Percentiles rank a stretch among this genome's conserved stretches.
phyloP scores from a whole-genome alignment of 1,139 yeast genomes.

The Kurtzmaniella natalensis region DNA sequence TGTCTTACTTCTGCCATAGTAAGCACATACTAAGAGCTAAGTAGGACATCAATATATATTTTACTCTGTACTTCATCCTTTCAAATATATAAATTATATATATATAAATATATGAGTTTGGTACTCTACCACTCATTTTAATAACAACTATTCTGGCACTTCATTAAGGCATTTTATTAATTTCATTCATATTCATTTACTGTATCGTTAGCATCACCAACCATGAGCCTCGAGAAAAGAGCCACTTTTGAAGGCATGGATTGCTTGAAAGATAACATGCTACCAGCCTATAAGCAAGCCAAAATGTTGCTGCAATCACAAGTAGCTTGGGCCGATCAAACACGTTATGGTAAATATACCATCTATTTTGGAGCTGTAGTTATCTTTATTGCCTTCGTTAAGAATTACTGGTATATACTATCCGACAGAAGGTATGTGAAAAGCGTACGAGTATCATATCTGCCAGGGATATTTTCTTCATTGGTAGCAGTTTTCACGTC shows the following conservation, averaged over 20 bases:
- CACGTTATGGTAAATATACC: slow-evolving; percentile 41
- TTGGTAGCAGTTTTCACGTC: slow-evolving; percentile 32
- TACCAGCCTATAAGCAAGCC: slow-evolving; percentile 22
- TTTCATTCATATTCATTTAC: too few species aligned
- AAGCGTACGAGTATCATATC: slow-evolving; percentile 9
- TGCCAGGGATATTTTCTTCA: slow-evolving; percentile 11
- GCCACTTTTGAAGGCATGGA: slow-evolving; percentile 16
- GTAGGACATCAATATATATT: too few species aligned
- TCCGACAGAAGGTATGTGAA: slow-evolving; percentile 28
- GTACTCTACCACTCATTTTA: too few species aligned
- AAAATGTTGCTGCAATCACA: slow-evolving; percentile 30
- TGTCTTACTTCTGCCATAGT: too few species aligned
- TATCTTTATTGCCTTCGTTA: slow-evolving; percentile 34
- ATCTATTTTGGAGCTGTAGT: slow-evolving; percentile 40
- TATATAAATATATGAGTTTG: too few species aligned
- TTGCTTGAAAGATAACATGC: slow-evolving; percentile 37
- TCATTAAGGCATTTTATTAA: too few species aligned
- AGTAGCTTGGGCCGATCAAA: slow-evolving; percentile 36
- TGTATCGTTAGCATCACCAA: too few species aligned
- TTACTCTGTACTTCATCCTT: too few species aligned
- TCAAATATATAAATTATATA: too few species aligned
- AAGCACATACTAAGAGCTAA: too few species aligned
- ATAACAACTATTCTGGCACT: too few species aligned
- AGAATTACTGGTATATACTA: slow-evolving; percentile 32
- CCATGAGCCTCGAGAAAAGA: not conserved